Conservation (phyloP, 805 yeast genomes). For the Zygosaccharomyces kombuchaensis region DNA sequence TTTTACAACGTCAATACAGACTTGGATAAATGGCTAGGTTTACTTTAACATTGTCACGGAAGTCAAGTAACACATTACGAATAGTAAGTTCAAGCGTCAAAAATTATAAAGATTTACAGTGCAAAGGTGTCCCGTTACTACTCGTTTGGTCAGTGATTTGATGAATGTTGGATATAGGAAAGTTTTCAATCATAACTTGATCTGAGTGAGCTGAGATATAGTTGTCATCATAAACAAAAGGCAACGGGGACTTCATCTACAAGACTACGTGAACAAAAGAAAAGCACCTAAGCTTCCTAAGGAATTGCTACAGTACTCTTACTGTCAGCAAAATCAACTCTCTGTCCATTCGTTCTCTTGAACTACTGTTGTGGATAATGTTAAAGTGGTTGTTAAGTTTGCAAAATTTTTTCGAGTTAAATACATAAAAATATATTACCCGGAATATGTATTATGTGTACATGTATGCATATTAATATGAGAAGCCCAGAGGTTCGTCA, state of each 20-base stretch:
- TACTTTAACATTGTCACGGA: background rate
- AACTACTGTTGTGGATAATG: background rate
- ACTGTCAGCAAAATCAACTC: conserved; percentile 1
- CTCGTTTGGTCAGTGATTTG: conserved; percentile 31
- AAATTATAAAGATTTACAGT: background rate
- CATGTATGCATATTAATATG: background rate
- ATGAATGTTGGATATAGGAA: conserved; percentile 41
- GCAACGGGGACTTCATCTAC: background rate
- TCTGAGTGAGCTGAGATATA: conserved; percentile 44
- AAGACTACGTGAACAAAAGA: background rate
- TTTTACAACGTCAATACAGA: background rate
- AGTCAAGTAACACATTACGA: background rate
- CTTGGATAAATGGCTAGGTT: background rate
- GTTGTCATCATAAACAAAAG: conserved; percentile 36
- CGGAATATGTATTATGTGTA: background rate
- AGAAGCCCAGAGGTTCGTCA: background rate
- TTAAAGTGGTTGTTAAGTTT: background rate
- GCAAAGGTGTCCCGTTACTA: background rate
- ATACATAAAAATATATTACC: conserved; percentile 1
- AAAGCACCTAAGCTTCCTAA: background rate
- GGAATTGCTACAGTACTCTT: conserved; percentile 10
- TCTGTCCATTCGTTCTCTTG: background rate
- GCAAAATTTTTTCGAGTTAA: background rate
- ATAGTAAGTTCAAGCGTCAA: background rate
- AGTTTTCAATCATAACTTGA: conserved; percentile 36